Evolutionary conservation across 768 basidiomycete genomes (phyloP).

Genomic region (Multifurca ochricompacta): DNA sequence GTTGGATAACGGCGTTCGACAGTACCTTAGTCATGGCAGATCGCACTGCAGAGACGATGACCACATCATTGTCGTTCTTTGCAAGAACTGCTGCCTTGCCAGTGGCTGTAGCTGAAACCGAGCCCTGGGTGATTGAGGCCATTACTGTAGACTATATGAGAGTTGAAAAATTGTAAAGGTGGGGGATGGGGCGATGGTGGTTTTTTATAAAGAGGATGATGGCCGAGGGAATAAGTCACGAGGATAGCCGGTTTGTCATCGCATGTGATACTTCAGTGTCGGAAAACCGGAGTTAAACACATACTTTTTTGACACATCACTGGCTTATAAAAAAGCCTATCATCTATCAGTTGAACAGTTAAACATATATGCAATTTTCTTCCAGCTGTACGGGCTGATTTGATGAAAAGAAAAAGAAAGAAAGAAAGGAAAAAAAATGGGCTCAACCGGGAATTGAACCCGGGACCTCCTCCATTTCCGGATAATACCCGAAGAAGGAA

Average conservation of each 20-base stretch:
- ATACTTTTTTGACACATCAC: too few relatives aligned
- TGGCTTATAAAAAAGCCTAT: too few relatives aligned
- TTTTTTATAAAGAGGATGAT: not conserved
- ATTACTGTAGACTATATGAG: constrained; percentile 10
- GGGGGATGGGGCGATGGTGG: not conserved
- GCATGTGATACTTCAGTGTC: constrained; percentile 14
- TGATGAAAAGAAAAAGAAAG: not conserved
- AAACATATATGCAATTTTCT: too few relatives aligned
- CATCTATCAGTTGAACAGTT: too few relatives aligned
- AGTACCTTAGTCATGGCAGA: constrained; percentile 87
- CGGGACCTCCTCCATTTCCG: constrained; percentile 31
- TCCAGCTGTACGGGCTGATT: not conserved
- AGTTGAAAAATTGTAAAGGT: not conserved
- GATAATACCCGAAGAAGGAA: constrained; percentile 29
- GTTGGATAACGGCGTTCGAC: not conserved
- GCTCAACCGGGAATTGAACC: constrained; percentile 37
- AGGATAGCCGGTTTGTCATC: not conserved
- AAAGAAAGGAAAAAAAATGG: constrained; percentile 18
- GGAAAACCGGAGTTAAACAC: too few relatives aligned
- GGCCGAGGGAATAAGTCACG: not conserved
- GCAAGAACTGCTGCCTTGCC: constrained; percentile 34
- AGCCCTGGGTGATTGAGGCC: constrained; percentile 22
- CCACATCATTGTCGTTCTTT: constrained; percentile 80
- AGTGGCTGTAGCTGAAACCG: constrained; percentile 16
- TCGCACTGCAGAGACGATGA: constrained; percentile 81